Evolutionary conservation across 371 early-diverging fungal genomes (phyloP).

Genomic region (Mortierella sp.): DNA sequence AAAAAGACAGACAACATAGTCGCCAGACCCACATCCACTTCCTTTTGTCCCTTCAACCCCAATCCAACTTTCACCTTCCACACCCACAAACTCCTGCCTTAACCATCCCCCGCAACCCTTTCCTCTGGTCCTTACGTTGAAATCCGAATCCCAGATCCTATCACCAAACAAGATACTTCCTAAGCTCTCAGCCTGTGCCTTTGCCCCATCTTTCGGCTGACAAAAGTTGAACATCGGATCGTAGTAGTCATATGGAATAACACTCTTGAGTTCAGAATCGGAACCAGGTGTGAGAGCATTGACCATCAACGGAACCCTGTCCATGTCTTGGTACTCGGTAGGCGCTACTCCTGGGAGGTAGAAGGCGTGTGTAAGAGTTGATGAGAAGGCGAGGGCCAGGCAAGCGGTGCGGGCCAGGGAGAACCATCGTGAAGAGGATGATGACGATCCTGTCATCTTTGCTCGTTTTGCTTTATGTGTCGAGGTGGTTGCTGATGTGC

Average conservation of each 20-base stretch:
- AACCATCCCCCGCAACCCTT: no score
- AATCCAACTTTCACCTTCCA: background rate
- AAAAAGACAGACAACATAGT: background rate
- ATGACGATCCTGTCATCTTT: background rate
- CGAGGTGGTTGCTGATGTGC: background rate
- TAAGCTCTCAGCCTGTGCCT: conserved; percentile 83
- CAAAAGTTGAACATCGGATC: conserved; percentile 90
- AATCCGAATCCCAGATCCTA: conserved; percentile 89
- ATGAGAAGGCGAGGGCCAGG: background rate
- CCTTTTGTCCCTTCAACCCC: background rate
- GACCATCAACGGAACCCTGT: conserved; percentile 83
- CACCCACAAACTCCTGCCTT: no score
- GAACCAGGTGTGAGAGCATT: conserved; percentile 89
- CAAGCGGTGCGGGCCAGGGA: background rate
- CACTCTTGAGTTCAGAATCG: conserved; percentile 73
- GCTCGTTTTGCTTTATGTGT: background rate
- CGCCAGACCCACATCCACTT: background rate
- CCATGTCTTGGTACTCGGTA: conserved; percentile 80
- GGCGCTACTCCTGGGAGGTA: conserved; percentile 97
- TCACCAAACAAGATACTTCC: conserved; percentile 97
- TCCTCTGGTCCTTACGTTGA: conserved; percentile 68
- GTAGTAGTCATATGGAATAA: conserved; percentile 92
- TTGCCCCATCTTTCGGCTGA: conserved; percentile 77
- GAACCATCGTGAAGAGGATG: background rate
- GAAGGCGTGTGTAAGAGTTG: conserved; percentile 65